Conservation (phyloP, 495 filamentous ascomycete genomes). For the Cryomyces minteri region DNA sequence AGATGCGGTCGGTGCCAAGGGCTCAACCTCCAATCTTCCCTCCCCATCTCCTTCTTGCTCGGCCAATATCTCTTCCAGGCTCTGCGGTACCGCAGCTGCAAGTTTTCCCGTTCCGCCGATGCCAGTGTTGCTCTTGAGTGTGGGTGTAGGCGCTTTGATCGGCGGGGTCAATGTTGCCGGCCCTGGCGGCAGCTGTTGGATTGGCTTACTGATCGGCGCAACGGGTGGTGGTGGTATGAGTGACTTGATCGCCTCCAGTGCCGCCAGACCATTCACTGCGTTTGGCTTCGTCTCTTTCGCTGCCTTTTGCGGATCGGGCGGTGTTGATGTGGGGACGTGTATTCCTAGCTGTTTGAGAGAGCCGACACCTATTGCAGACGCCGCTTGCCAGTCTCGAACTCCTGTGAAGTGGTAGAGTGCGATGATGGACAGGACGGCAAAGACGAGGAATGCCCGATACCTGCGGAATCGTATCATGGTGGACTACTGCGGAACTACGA, state of each 20-base stretch:
- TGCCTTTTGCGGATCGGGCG: background rate
- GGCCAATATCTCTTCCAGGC: background rate
- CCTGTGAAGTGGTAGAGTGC: slow-evolving; percentile 43
- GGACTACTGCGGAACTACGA: background rate
- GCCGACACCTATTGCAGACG: slow-evolving; percentile 20
- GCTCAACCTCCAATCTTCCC: slow-evolving; percentile 3
- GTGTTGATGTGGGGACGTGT: slow-evolving; percentile 2
- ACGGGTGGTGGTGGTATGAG: background rate
- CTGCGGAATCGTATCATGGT: slow-evolving; percentile 59
- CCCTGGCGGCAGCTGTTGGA: background rate
- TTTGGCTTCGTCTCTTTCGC: background rate
- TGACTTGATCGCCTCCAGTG: background rate
- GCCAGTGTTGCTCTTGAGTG: background rate
- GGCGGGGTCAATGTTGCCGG: background rate
- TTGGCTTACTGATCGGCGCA: background rate
- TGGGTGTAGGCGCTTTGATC: background rate
- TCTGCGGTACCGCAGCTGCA: background rate
- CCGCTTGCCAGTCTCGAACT: slow-evolving; percentile 9
- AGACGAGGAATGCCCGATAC: slow-evolving; percentile 56
- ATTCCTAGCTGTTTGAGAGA: slow-evolving; percentile 9
- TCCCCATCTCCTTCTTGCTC: background rate
- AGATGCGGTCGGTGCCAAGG: background rate
- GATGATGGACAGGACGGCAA: slow-evolving; percentile 45
- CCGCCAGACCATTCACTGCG: background rate
- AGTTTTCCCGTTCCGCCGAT: background rate